Base-by-base conservation (phyloP, 805 yeast species). In the Wickerhamomyces xylosicus region DNA sequence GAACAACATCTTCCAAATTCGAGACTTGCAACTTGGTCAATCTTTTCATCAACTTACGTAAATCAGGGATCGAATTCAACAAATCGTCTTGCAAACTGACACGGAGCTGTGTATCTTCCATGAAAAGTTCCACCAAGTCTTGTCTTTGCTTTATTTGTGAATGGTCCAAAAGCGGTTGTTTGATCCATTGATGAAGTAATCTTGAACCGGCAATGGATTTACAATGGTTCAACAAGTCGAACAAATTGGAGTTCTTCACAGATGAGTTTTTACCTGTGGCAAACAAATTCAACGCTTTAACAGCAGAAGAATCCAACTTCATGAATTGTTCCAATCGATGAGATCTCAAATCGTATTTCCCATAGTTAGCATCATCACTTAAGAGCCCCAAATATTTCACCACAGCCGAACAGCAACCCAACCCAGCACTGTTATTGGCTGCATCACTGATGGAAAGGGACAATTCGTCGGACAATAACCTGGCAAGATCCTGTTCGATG, bases 281-380 rank as follows among this genome's bases (percentile, higher is more conserved):
- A 62, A 89, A 85, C 20, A 92, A 66, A 54, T 90, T 90, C 43
- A 92, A 65, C 0, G 97, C 95, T 41, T 77, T 77, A 39, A 89
- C 75, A 0, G 97, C 95, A 1, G 97, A 78, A 5, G 90, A 76
- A 55, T 92, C 99, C 36, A 92, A 69, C 52, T 85, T 83, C 95
- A 92, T 85, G 57, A 69, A 89, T 46, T 82, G 78, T n/a, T 74
- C 66, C 37, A 90, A 66, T 41, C 79, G 78, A 57, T 89, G 90
- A 46, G 72, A 71, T 21, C 71, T 71, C 19, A 92, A 61, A 17
- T 70, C 61, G 48, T 69, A 77, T 14, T 67, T 58, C 15, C 82
- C 83, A 31, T 69, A 63, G 42, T 73, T 70, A 8, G 72, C 56
- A 39, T 74, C 71, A 40, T 77, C 77, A 8, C 69, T 60, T 52